These are phyloP conservation scores for Suillus subaureus DNA, from an alignment of 768 basidiomycete species.

Conservation along the genomic window DNA sequence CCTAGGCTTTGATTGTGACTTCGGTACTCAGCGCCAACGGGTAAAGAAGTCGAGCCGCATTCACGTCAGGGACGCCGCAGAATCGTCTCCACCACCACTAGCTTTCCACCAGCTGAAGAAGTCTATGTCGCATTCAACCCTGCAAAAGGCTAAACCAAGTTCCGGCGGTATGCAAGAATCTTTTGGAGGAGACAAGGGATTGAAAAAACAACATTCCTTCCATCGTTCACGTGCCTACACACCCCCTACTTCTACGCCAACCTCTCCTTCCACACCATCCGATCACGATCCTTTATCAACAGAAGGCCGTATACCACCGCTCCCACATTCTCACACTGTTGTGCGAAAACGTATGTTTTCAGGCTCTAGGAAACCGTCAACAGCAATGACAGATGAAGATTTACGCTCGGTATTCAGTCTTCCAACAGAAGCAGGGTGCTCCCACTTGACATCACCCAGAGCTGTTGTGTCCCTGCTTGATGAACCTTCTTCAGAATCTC, in stretches of 20 bases:
- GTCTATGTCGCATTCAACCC: slow-evolving; percentile 58
- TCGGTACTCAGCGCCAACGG: slow-evolving; percentile 4
- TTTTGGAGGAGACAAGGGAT: slow-evolving; percentile 31
- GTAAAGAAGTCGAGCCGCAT: background rate
- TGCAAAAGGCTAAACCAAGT: slow-evolving; percentile 33
- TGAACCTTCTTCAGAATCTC: slow-evolving; percentile 39
- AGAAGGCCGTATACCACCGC: slow-evolving; percentile 4
- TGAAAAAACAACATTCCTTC: slow-evolving; percentile 64
- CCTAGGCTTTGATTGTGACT: slow-evolving; percentile 11
- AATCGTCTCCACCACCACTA: background rate
- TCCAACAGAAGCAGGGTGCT: slow-evolving; percentile 44
- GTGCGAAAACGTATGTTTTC: slow-evolving; percentile 63
- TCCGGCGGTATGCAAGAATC: slow-evolving; percentile 23
- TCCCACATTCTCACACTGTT: slow-evolving; percentile 23
- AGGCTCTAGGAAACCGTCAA: slow-evolving; percentile 57
- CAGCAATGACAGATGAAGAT: slow-evolving; percentile 55
- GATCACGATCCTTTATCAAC: slow-evolving; percentile 11
- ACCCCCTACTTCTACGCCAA: slow-evolving; percentile 38
- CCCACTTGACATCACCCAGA: slow-evolving; percentile 22
- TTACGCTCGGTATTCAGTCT: slow-evolving; percentile 55
- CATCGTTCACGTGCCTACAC: slow-evolving; percentile 57
- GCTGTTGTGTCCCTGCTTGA: slow-evolving; percentile 49
- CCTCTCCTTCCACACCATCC: slow-evolving; percentile 14
- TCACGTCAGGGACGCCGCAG: background rate
- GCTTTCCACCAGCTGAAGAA: slow-evolving; percentile 39